These are phyloP conservation scores for Aspergillus proliferans DNA, from an alignment of 2,329 filamentous ascomycete genomes.

Conservation along the genomic window DNA sequence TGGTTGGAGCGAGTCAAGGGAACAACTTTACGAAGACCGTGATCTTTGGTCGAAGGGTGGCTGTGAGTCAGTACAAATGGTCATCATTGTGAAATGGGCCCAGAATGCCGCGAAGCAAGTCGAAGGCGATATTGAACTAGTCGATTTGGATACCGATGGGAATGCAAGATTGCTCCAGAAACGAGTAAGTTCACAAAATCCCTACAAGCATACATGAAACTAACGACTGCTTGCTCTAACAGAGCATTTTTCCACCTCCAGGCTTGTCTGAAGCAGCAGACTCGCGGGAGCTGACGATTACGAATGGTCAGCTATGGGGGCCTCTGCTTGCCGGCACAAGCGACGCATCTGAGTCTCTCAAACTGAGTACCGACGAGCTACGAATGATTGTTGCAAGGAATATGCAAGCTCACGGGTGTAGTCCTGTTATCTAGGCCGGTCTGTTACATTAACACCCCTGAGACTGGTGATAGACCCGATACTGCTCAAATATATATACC, in stretches of 20 bases:
- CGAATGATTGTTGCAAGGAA: neutral
- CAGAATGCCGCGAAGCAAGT: neutral
- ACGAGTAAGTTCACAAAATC: neutral
- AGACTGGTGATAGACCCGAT: too few species aligned
- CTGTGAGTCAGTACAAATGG: neutral
- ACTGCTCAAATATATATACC: too few species aligned
- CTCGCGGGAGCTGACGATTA: neutral
- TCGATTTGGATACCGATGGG: neutral
- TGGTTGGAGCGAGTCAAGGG: neutral
- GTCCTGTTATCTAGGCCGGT: too few species aligned
- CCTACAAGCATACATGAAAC: neutral
- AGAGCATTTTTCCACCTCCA: neutral
- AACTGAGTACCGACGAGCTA: neutral
- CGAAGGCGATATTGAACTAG: neutral
- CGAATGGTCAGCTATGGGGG: neutral
- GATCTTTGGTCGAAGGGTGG: neutral
- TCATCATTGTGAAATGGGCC: neutral
- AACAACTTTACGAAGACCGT: neutral
- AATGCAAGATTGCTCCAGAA: neutral
- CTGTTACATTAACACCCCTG: too few species aligned
- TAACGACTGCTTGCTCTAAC: too few species aligned
- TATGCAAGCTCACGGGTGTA: neutral
- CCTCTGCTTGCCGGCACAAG: neutral
- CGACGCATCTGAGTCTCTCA: neutral
- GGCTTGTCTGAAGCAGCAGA: neutral